These are phyloP conservation scores for Dillenia suffruticosa DNA, from an alignment of 164 flowering plant species.

Conservation along the genomic window DNA sequence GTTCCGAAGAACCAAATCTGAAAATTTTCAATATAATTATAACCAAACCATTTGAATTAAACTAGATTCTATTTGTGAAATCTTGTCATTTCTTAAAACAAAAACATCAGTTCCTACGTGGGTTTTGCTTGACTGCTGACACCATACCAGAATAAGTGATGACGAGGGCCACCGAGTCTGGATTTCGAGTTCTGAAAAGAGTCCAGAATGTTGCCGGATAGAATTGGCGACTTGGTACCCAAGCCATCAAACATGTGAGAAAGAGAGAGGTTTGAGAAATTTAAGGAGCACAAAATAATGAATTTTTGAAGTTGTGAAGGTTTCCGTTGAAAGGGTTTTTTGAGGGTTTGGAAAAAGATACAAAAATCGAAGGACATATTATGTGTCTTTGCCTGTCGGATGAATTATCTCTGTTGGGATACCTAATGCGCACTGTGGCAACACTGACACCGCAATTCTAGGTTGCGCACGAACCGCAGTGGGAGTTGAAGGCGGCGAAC, in stretches of 20 bases:
- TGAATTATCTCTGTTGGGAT: no score
- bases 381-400: no score
- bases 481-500: no score
- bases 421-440: no score
- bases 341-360: no score
- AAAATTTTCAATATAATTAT: slow-evolving; percentile 51
- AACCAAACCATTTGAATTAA: neutral
- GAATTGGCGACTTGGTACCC: slow-evolving; percentile 42
- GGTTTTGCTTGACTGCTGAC: slow-evolving; percentile 9
- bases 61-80: slow-evolving; percentile 9
- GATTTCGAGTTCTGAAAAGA: slow-evolving; percentile 45
- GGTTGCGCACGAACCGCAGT: no score
- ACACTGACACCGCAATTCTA: no score
- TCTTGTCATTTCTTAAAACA: slow-evolving; percentile 10
- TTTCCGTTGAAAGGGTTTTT: no score
- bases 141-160: slow-evolving; percentile 1
- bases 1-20: slow-evolving; percentile 44
- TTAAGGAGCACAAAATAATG: no score
- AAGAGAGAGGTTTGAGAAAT: no score
- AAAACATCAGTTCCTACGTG: slow-evolving; percentile 22
- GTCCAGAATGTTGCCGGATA: slow-evolving; percentile 34
- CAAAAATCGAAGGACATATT: no score
- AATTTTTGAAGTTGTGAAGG: no score
- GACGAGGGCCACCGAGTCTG: slow-evolving; percentile 31
- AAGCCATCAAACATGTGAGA: slow-evolving; percentile 28